Conservation (phyloP, 2,329 filamentous ascomycete genomes). For the Aspergillus brunneoviolaceus region DNA sequence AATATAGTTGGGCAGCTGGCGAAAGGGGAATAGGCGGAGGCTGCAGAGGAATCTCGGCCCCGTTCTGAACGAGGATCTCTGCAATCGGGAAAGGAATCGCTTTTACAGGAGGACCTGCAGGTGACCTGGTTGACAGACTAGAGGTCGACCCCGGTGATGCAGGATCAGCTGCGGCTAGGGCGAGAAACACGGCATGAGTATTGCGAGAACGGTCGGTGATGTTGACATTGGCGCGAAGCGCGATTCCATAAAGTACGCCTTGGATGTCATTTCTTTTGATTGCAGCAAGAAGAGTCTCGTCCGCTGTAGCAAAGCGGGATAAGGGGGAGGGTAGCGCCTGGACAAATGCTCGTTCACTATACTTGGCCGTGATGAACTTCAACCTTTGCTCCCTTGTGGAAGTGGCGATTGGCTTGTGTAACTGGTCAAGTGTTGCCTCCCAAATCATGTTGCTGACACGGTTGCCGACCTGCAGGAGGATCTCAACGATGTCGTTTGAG, state of each 20-base stretch:
- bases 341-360: slow-evolving; percentile 79
- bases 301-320: slow-evolving; percentile 73
- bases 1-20: slow-evolving; percentile 73
- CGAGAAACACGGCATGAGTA: slow-evolving; percentile 86
- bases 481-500: slow-evolving; percentile 92
- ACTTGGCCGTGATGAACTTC: slow-evolving; percentile 94
- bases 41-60: slow-evolving; percentile 75
- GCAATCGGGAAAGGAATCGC: slow-evolving; percentile 78
- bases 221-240: slow-evolving; percentile 84
- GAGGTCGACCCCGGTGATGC: slow-evolving; percentile 63
- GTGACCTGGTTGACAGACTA: slow-evolving; percentile 28
- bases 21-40: slow-evolving; percentile 82
- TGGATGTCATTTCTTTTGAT: slow-evolving; percentile 97
- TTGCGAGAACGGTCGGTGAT: slow-evolving; percentile 79
- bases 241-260: slow-evolving; percentile 85
- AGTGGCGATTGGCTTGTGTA: slow-evolving; percentile 70
- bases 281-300: slow-evolving; percentile 85
- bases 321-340: slow-evolving; percentile 69
- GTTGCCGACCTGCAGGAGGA: slow-evolving; percentile 88
- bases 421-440: slow-evolving; percentile 79
- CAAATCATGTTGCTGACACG: slow-evolving; percentile 94
- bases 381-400: slow-evolving; percentile 86
- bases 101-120: slow-evolving; percentile 38
- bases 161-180: slow-evolving; percentile 87
- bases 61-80: slow-evolving; percentile 89